Conservation (phyloP, 805 yeast genomes). For the Zygotorulaspora danielsina region DNA sequence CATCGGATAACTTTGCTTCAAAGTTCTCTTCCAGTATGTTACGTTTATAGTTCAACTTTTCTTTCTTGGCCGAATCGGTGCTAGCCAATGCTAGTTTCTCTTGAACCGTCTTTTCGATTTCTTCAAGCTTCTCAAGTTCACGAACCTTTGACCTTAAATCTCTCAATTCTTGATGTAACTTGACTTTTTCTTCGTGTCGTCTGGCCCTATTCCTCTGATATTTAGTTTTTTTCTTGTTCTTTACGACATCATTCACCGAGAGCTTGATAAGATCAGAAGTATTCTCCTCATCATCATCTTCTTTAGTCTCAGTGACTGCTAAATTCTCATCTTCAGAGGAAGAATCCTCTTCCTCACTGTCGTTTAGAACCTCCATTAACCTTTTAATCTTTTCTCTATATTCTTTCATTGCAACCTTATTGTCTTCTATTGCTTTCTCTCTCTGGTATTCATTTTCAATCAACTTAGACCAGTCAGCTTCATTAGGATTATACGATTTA, state of each 20-base stretch:
- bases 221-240: conserved; percentile 67
- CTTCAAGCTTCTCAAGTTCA: conserved; percentile 51
- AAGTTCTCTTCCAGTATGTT: conserved; percentile 45
- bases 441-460: conserved; percentile 60
- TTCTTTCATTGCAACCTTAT: conserved; percentile 56
- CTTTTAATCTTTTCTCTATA: conserved; percentile 60
- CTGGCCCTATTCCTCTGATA: conserved; percentile 69
- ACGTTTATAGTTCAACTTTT: conserved; percentile 44
- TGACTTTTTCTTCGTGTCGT: conserved; percentile 54
- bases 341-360: conserved; percentile 48
- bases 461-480: conserved; percentile 74
- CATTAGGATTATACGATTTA: conserved; percentile 83
- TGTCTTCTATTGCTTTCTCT: conserved; percentile 65
- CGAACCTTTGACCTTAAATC: conserved; percentile 55
- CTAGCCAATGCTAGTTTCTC: conserved; percentile 10
- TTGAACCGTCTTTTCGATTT: conserved; percentile 31
- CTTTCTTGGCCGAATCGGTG: conserved; percentile 27
- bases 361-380: conserved; percentile 59
- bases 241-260: conserved; percentile 70
- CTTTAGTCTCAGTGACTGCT: conserved; percentile 39
- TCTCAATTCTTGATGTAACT: conserved; percentile 53
- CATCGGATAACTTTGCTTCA: conserved; percentile 84
- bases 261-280: conserved; percentile 41
- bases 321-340: conserved; percentile 34
- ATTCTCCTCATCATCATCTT: conserved; percentile 33